Base-by-base conservation (phyloP, 805 yeast genomes). In the Henningerozyma blattae region DNA sequence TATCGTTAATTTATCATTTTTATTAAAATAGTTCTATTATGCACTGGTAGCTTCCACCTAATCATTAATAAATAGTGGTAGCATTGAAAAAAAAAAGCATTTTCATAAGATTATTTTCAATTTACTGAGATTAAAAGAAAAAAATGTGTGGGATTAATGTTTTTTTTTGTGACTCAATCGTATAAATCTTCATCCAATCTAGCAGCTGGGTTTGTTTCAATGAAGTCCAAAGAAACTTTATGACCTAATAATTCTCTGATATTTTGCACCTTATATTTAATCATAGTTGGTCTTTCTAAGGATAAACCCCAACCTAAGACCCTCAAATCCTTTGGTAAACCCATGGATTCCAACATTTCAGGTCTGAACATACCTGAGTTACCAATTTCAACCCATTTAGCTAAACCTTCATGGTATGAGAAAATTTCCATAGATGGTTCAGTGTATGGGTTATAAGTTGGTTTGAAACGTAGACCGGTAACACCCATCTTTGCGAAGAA, bases 291-390 rank as follows among this genome's bases (percentile, higher is more conserved):
- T 66, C 99, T 79, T 64, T 91, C 99, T 57, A 91, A 70, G 17
- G 94, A 81, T 50, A 91, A 69, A 53, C 99, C 99, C 86, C 94
- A 91, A 42, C 99, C 99, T 45, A 86, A 72, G 10, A 89, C 97
- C 58, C 96, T 73, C 66, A 93, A 62, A 56, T 84, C 81, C 66
- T 78, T 78, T 39, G 98, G 98, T 53, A 91, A 72, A 24, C 99
- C 99, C 97, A 91, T 89, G 30, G 95, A 67, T 65, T 86, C 95
- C 57, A 93, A 70, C 99, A 91, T 91, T 65, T 91, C 99, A 12
- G 99, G 98, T 65, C 99, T 78, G 72, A 91, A 91, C 95, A 91
- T 81, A 60, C 99, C 99, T 15, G 96, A 86, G 70, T 91, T 91
- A 61, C 99, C 99, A 52, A 91, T 89, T 68, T 91, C 99, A 42